Conservation (phyloP, 768 basidiomycete genomes). For the Trametes meyenii region DNA sequence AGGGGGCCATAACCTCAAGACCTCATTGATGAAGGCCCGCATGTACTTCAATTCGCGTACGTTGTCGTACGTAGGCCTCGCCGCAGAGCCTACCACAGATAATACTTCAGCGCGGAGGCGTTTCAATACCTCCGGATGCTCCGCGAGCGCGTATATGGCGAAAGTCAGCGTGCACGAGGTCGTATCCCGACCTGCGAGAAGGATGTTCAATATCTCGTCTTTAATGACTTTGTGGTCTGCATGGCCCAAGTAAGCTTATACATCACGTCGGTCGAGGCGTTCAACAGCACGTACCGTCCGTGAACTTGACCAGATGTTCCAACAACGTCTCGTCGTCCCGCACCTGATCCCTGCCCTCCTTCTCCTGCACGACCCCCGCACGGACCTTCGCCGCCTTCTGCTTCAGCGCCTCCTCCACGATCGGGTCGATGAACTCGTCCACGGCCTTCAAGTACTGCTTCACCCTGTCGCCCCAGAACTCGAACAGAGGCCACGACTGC, state of each 20-base stretch:
- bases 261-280: neutral
- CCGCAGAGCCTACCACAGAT: conserved; percentile 43
- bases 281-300: conserved; percentile 44
- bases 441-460: conserved; percentile 49
- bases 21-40: conserved; percentile 55
- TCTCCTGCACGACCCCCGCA: neutral
- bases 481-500: conserved; percentile 51
- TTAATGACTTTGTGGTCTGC: conserved; percentile 49
- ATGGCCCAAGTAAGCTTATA: neutral
- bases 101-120: conserved; percentile 56
- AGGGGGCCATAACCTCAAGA: conserved; percentile 16
- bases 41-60: conserved; percentile 61
- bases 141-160: conserved; percentile 55
- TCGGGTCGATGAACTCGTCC: conserved; percentile 54
- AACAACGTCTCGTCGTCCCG: conserved; percentile 34
- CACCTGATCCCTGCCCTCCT: conserved; percentile 19
- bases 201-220: conserved; percentile 57
- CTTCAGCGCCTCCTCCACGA: conserved; percentile 50
- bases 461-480: conserved; percentile 55
- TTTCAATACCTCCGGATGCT: conserved; percentile 48
- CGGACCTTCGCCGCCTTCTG: conserved; percentile 35
- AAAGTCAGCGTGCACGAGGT: conserved; percentile 54
- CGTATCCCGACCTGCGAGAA: conserved; percentile 62
- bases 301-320: conserved; percentile 57
- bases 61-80: conserved; percentile 54